A percentile compares a stretch with the other conserved stretches of the same genome.
These are phyloP conservation scores for Zymoseptoria ardabiliae DNA, from an alignment of 2,329 filamentous ascomycete species.

Conservation along the genomic window DNA sequence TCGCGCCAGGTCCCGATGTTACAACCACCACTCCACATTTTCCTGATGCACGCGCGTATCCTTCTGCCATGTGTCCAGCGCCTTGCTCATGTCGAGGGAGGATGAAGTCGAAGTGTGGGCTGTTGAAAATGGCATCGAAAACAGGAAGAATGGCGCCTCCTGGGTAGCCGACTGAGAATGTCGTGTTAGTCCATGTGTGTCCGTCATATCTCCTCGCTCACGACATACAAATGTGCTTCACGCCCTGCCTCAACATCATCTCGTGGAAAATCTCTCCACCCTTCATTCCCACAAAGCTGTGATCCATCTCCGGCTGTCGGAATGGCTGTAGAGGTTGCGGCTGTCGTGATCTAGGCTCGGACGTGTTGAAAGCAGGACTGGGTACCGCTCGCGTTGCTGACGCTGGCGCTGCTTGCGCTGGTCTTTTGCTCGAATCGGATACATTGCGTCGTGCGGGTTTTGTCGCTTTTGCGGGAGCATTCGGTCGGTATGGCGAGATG, in stretches of 20 bases:
- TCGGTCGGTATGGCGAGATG: constrained; percentile 37
- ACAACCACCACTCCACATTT: constrained; percentile 94
- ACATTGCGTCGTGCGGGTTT: constrained; percentile 26
- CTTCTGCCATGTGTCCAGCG: constrained; percentile 96
- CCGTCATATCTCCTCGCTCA: background rate
- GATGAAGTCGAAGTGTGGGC: constrained; percentile 91
- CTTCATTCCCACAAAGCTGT: constrained; percentile 79
- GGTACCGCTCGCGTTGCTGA: constrained; percentile 34
- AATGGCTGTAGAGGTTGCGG: constrained; percentile 42
- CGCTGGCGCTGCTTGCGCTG: constrained; percentile 37
- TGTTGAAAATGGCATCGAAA: constrained; percentile 98
- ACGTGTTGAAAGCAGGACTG: constrained; percentile 45
- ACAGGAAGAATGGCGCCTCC: constrained; percentile 95
- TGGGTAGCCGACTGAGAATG: constrained; percentile 57
- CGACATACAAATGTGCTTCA: constrained; percentile 87
- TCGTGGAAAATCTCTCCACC: constrained; percentile 98
- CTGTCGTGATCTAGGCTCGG: constrained; percentile 30
- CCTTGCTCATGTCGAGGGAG: constrained; percentile 95
- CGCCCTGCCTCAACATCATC: constrained; percentile 90
- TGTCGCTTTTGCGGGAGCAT: constrained; percentile 6
- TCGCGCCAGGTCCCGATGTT: constrained; percentile 92
- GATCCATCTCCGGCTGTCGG: constrained; percentile 44
- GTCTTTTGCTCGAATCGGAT: constrained; percentile 36
- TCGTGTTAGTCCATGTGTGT: constrained; percentile 11
- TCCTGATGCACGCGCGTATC: constrained; percentile 87